phyloP scores from a whole-genome alignment of 1,284 basidiomycete genomes.

The Sanguinoderma infundibulare region DNA sequence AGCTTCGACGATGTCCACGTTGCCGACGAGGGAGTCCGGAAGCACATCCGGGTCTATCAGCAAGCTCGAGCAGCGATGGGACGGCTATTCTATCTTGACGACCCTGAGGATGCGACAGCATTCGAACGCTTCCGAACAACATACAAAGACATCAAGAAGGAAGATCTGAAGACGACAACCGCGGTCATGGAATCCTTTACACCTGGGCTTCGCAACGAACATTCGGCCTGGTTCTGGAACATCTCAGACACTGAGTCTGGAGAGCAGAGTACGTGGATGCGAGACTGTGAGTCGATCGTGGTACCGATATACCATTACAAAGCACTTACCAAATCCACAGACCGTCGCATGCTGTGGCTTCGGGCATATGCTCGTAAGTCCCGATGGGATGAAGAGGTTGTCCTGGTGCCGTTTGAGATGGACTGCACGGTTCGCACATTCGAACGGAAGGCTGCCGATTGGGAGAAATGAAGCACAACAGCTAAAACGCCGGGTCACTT shows the following conservation, averaged over 20 bases:
- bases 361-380: neutral
- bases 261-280: neutral
- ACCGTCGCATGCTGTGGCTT: neutral
- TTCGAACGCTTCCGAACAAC: neutral
- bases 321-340: too few species aligned
- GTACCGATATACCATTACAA: too few species aligned
- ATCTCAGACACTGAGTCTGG: neutral
- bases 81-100: neutral
- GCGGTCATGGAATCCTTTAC: neutral
- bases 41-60: neutral
- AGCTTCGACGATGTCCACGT: slow-evolving; percentile 4
- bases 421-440: neutral
- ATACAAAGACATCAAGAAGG: neutral
- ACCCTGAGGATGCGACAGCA: neutral
- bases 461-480: neutral
- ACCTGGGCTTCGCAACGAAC: neutral
- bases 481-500: neutral
- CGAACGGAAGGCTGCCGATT: neutral
- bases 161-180: neutral
- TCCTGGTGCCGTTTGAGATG: slow-evolving; percentile 3
- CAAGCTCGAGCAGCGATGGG: neutral
- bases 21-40: neutral
- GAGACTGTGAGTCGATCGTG: neutral
- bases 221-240: slow-evolving; percentile 3
- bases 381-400: neutral